Conservation (phyloP, 106 monocot genomes). For the Phalaenopsis equestris region DNA sequence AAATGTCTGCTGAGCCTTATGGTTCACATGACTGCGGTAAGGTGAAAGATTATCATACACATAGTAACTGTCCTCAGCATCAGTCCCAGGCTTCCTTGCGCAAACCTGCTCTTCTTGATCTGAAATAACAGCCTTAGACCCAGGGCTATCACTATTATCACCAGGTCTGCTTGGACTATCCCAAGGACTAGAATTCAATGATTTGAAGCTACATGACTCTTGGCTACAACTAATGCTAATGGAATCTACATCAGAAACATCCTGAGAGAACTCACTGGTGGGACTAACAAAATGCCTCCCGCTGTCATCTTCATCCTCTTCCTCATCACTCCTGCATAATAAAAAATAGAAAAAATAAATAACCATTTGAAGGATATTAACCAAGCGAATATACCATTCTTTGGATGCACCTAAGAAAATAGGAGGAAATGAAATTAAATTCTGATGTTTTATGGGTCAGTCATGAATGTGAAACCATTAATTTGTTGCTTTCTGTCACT, state of each 20-base stretch:
- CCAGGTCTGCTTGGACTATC: constrained; percentile 42
- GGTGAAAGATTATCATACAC: constrained; percentile 16
- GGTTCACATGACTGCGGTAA: constrained; percentile 15
- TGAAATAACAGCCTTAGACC: not conserved
- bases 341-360: not conserved
- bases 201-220: constrained; percentile 42
- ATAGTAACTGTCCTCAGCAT: constrained; percentile 20
- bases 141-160: constrained; percentile 14
- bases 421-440: not conserved
- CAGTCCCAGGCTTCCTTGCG: constrained; percentile 18
- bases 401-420: not conserved
- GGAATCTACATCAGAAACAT: constrained; percentile 64
- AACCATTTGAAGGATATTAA: not conserved
- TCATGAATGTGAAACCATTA: not conserved
- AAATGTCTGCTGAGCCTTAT: constrained; percentile 23
- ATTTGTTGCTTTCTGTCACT: not conserved
- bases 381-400: not conserved
- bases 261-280: constrained; percentile 42
- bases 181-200: constrained; percentile 46
- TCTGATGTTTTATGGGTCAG: not conserved
- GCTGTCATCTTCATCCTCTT: constrained; percentile 39
- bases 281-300: constrained; percentile 40
- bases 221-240: constrained; percentile 36
- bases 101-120: constrained; percentile 24
- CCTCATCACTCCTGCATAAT: constrained; percentile 46